Evolutionary conservation across 2,329 filamentous ascomycete species (phyloP), one percentile per base, ranked within the genome.

Genomic region (Xylaria sp.): DNA sequence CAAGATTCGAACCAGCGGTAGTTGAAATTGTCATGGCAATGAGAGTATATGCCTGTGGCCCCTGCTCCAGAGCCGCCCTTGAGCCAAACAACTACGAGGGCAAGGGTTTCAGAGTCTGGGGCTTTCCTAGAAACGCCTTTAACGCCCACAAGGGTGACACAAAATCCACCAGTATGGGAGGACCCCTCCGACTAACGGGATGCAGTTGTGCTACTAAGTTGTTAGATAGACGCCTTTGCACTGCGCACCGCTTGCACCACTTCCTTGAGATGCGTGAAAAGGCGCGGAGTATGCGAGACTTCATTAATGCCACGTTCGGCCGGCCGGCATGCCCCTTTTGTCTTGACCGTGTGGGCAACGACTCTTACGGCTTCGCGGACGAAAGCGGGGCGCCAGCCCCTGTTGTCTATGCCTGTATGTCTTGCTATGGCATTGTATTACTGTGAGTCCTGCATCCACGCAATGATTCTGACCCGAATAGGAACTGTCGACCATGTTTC

Each of bases 161-260:
- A 2, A 37, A 13, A 13, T 48, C 46, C 1, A 34, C 52, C 9
- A 63, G 70, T 41, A 55, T 41, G 32, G 69, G 59, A 9, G 15
- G 18, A 1, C 64, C 69, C 2, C 63, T 70, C 10, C 73, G 75
- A 2, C 48, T 78, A 1, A 83, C 81, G 10, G 82, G 82, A 1
- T 84, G 82, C 70, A 39, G 71, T 4, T 84, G 82, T 72, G 79
- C 71, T 3, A 56, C 68, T 37, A 83, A 82, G 67, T 62, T 84
- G 1, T 58, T 82, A 18, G 71, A 63, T 13, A 72, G 74, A 3
- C 71, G 72, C 2, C 72, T 84, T 5, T 84, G 82, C 74, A 71
- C 52, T 37, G 71, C 74, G 20, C 82, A 84, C 69, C 78, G 82
- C 0, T 61, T 78, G 7, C 60, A 74, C 37, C 77, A 79, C 65